phyloP scores from a whole-genome alignment of 73 alveolate genomes.

The Vitrella brassicaformis region DNA sequence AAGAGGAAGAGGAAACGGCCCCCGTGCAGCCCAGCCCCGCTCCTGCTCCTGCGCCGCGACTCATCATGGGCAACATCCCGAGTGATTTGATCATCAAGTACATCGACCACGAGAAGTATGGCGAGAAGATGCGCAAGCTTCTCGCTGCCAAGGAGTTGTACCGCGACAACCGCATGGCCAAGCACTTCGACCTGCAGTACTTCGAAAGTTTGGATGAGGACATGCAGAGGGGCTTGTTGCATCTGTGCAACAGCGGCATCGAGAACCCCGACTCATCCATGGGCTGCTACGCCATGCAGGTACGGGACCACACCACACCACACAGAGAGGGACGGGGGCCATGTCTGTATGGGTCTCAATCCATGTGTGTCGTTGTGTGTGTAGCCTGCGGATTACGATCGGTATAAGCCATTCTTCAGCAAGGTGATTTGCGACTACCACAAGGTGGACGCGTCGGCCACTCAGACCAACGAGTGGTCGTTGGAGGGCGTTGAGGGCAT shows the following conservation, averaged over 20 bases:
- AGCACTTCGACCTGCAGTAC: neutral
- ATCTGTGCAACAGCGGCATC: neutral
- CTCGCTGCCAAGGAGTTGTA: too few species aligned
- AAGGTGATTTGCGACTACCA: neutral
- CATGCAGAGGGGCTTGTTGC: neutral
- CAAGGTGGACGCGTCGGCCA: neutral
- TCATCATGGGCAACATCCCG: too few species aligned
- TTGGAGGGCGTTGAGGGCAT: neutral
- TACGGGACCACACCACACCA: neutral
- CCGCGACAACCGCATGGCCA: neutral
- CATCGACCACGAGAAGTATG: too few species aligned
- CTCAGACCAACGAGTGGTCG: neutral
- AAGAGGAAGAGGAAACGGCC: too few species aligned
- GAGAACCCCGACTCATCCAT: neutral
- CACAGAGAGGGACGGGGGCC: neutral
- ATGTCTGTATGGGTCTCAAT: neutral
- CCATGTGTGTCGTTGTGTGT: neutral
- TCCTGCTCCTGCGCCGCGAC: too few species aligned
- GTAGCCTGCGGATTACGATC: neutral
- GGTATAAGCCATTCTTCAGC: too few species aligned
- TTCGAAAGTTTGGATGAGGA: neutral
- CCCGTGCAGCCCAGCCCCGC: too few species aligned
- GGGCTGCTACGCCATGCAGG: neutral
- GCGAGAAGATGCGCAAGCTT: too few species aligned
- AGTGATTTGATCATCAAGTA: too few species aligned